Percentiles rank a stretch among this genome's conserved stretches.
These are phyloP conservation scores for Chrysopogon serrulatus DNA, from an alignment of 176 grass and related monocot genomes.

Conservation along the genomic window DNA sequence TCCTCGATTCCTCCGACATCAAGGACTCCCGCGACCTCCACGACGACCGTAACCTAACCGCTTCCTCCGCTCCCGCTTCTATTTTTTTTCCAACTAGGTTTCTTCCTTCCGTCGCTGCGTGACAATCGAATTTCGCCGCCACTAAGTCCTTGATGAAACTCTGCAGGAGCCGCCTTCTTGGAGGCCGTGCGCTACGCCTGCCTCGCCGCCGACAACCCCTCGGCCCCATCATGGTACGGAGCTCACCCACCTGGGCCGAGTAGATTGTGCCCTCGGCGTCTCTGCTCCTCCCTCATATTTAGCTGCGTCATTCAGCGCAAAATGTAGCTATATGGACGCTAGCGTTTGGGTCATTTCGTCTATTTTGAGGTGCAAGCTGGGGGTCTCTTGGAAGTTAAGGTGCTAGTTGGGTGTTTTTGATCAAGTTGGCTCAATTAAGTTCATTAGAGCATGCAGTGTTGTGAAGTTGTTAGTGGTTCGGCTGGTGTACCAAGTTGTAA, in stretches of 20 bases:
- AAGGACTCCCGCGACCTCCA: constrained; percentile 74
- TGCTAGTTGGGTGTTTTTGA: too few species aligned
- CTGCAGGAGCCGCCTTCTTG: constrained; percentile 66
- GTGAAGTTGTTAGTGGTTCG: too few species aligned
- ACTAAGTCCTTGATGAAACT: background rate
- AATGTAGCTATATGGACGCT: background rate
- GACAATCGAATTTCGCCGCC: background rate
- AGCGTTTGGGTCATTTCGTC: too few species aligned
- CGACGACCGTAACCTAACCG: constrained; percentile 74
- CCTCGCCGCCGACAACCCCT: constrained; percentile 39
- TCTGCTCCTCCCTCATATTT: background rate
- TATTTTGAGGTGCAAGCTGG: too few species aligned
- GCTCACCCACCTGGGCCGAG: background rate
- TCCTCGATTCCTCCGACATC: constrained; percentile 83
- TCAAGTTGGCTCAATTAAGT: too few species aligned
- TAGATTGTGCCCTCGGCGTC: background rate
- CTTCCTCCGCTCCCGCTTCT: background rate
- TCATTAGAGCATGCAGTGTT: too few species aligned
- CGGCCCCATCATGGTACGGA: constrained; percentile 61
- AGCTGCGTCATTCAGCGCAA: background rate
- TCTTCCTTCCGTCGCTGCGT: background rate
- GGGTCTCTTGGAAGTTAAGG: too few species aligned
- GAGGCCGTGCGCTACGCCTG: constrained; percentile 64
- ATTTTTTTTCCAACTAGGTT: too few species aligned
- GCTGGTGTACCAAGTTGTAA: too few species aligned